phyloP scores from a whole-genome alignment of 2,329 filamentous ascomycete genomes.

The Penicillium nordicum region DNA sequence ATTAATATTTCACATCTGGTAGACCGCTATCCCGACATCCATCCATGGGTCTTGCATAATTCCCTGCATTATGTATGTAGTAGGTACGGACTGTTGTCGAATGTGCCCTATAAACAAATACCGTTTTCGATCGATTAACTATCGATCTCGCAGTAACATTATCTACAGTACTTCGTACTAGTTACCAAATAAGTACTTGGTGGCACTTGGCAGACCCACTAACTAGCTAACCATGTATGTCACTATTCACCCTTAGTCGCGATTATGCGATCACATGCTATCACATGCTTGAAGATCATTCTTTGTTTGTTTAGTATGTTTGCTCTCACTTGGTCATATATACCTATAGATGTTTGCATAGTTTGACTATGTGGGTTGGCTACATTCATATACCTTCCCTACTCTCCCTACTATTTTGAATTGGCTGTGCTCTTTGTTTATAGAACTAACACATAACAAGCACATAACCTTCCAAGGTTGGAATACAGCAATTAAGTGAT shows the following conservation, averaged over 20 bases:
- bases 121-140: not conserved
- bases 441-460: too few relatives aligned
- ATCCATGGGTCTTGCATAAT: not conserved
- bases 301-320: not conserved
- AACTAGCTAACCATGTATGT: not conserved
- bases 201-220: not conserved
- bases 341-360: not conserved
- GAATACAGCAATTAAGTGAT: too few relatives aligned
- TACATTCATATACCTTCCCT: too few relatives aligned
- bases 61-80: not conserved
- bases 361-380: not conserved
- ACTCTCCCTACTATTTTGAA: not conserved
- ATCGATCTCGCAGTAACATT: not conserved
- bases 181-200: not conserved
- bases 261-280: not conserved
- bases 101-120: not conserved
- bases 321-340: not conserved
- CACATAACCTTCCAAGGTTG: too few relatives aligned
- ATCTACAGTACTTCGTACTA: not conserved
- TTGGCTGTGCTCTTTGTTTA: too few relatives aligned
- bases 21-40: not conserved
- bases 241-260: not conserved
- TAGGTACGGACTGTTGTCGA: too few relatives aligned
- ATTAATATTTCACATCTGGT: not conserved
- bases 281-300: not conserved